Evolutionary conservation across 805 yeast species (phyloP).

Genomic region (Komagataella phaffii): DNA sequence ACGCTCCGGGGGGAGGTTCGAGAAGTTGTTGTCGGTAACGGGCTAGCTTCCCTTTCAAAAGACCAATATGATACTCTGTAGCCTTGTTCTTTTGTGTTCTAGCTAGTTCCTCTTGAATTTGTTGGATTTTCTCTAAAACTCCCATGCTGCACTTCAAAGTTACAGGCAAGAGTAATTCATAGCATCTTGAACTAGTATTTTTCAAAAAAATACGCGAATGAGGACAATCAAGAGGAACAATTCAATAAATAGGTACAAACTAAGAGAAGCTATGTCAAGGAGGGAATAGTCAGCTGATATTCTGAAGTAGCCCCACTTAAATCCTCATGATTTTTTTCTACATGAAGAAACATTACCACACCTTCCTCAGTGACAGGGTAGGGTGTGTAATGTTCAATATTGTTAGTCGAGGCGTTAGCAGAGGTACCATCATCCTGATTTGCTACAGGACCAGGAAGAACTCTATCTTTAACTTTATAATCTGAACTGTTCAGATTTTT

Average conservation of each 20-base stretch:
- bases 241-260: background rate
- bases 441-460: background rate
- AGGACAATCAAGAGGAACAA: background rate
- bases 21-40: conserved; percentile 80
- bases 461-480: background rate
- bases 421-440: background rate
- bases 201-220: background rate
- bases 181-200: background rate
- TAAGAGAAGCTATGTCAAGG: background rate
- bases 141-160: conserved; percentile 6
- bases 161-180: too few relatives aligned
- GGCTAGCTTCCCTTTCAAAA: conserved; percentile 89
- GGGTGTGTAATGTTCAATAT: background rate
- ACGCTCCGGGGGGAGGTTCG: conserved; percentile 74
- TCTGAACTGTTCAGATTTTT: conserved; percentile 13
- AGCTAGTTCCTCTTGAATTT: conserved; percentile 86
- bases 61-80: conserved; percentile 92
- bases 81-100: conserved; percentile 97
- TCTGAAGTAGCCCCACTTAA: background rate
- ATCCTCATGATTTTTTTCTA: background rate
- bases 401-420: background rate
- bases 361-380: background rate
- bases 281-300: background rate
- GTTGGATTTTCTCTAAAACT: conserved; percentile 58
- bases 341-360: background rate